Evolutionary conservation across 139 green algal genomes (phyloP), one percentile per base, ranked within the genome.

Genomic region (Picochlorum sp.): DNA sequence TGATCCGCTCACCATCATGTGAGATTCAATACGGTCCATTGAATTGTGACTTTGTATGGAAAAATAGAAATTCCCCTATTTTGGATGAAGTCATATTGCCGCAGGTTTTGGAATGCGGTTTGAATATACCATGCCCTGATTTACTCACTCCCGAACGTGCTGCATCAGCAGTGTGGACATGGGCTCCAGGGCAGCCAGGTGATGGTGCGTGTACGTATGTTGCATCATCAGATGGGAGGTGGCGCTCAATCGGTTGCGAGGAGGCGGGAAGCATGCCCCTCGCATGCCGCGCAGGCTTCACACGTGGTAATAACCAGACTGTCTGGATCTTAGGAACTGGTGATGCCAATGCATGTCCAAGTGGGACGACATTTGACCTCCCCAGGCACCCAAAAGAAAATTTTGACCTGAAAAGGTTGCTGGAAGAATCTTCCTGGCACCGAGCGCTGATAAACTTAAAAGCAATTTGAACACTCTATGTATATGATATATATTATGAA

Each of bases 91-190:
- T 31, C 47, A 66, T 59, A 21, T 55, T 78, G 30, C 65, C 70
- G 23, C 37, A 30, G 23, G 70, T 70, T 13, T 45, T 72, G 10
- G 56, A 45, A n/a, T 90, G 84, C 51, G 84, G 78, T 28, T 52
- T 88, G 26, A 88, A 86, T 63, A 68, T 80, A 49, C 81, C 84
- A 14, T 73, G 69, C 4, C 81, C 83, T 2, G 84, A 90, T 73
- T 49, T 66, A 45, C 57, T 90, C 2, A 89, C 78, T 3, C 83
- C 83, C 18, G 23, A 47, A 3, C 61, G 74, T 3, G 76, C 70
- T 10, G 71, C 71, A 6, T 57, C 73, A 16, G 64, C 62, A 52
- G 74, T 90, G 14, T 90, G 84, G 84, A 80, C 67, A 15, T 90
- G 84, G 84, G 77, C 83, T 3, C 64, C 71, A 2, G 77, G 66